These are phyloP conservation scores for Epichloe bromicola DNA, from an alignment of 2,329 filamentous ascomycete genomes.

Conservation along the genomic window DNA sequence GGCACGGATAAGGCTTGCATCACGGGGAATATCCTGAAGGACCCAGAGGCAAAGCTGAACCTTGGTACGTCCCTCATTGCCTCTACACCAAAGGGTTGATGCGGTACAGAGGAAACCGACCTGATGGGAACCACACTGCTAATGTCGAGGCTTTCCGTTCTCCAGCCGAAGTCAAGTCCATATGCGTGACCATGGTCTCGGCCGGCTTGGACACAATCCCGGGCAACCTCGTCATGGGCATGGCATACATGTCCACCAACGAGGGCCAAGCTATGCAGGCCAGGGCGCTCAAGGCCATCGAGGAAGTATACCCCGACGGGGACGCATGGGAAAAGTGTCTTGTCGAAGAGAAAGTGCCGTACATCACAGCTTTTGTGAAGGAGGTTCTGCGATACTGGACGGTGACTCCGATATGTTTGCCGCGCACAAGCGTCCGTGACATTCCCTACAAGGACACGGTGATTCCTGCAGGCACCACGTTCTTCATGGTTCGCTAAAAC, in stretches of 20 bases:
- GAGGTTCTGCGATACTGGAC: conserved; percentile 69
- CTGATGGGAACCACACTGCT: background rate
- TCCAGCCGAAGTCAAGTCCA: conserved; percentile 61
- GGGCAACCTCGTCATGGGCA: conserved; percentile 65
- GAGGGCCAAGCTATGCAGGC: conserved; percentile 58
- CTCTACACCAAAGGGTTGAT: background rate
- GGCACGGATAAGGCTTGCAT: conserved; percentile 29
- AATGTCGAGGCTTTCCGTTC: background rate
- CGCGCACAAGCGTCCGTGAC: conserved; percentile 57
- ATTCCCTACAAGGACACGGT: conserved; percentile 53
- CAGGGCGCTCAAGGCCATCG: conserved; percentile 57
- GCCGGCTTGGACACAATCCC: conserved; percentile 74
- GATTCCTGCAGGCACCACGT: conserved; percentile 64
- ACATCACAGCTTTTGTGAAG: conserved; percentile 65
- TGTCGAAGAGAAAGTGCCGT: conserved; percentile 61
- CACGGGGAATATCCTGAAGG: conserved; percentile 40
- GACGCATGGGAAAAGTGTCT: conserved; percentile 67
- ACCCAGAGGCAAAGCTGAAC: conserved; percentile 29
- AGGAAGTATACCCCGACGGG: conserved; percentile 55
- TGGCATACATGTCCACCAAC: conserved; percentile 58
- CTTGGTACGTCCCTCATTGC: conserved; percentile 13
- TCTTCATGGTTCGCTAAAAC: conserved; percentile 51
- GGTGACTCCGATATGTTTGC: conserved; percentile 67
- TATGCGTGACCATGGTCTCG: conserved; percentile 71
- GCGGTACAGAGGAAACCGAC: too few species aligned